phyloP scores from a whole-genome alignment of 1,284 basidiomycete species.

The Fomitopsis betulina region DNA sequence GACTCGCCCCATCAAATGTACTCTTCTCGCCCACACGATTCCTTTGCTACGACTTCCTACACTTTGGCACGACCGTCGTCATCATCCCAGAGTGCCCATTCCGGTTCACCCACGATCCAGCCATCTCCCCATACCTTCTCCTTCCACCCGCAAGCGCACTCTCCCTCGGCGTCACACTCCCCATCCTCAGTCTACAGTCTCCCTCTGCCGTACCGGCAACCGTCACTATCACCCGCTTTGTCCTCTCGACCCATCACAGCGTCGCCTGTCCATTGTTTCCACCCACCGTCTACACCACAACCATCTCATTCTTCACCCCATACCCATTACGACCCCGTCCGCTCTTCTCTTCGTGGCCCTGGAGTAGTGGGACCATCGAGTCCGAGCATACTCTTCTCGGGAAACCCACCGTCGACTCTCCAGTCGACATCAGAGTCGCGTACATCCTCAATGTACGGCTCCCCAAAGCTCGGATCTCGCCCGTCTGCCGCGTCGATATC shows the following conservation, averaged over 20 bases:
- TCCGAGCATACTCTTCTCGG: neutral
- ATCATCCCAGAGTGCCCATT: constrained; percentile 15
- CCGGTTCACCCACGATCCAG: constrained; percentile 9
- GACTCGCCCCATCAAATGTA: constrained; percentile 11
- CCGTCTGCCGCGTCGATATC: constrained; percentile 19
- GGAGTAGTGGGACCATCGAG: constrained; percentile 5
- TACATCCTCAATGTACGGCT: neutral
- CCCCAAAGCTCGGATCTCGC: neutral
- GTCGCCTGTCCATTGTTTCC: constrained; percentile 15
- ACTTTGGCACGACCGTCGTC: constrained; percentile 13
- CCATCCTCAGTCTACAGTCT: constrained; percentile 10
- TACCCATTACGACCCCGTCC: constrained; percentile 5
- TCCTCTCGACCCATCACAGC: constrained; percentile 9
- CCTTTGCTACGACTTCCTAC: constrained; percentile 8
- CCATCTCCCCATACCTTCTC: constrained; percentile 12
- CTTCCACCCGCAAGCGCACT: constrained; percentile 8
- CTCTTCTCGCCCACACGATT: constrained; percentile 12
- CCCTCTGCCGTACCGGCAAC: constrained; percentile 6
- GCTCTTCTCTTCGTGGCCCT: neutral
- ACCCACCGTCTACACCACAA: constrained; percentile 10
- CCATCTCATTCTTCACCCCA: constrained; percentile 10
- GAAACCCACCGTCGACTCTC: neutral
- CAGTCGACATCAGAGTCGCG: neutral
- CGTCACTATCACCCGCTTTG: constrained; percentile 16
- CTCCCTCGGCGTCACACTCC: constrained; percentile 12